A percentile compares a stretch with the other conserved stretches of the same genome.
Conservation (phyloP, 495 filamentous ascomycete genomes). For the Aspergillus nanangensis region DNA sequence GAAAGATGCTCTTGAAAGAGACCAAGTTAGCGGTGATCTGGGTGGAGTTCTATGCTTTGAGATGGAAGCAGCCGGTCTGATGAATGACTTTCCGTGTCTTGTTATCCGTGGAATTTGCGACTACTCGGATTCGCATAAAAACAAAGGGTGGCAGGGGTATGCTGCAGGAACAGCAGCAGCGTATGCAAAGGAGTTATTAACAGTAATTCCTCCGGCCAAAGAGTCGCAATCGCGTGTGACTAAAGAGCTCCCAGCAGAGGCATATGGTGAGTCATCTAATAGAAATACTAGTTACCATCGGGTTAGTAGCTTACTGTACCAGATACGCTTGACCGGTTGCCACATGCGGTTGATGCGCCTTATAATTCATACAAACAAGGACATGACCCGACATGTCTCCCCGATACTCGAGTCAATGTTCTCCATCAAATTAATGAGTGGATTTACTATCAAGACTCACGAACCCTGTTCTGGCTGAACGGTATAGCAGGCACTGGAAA, state of each 20-base stretch:
- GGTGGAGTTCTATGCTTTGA: conserved; percentile 28
- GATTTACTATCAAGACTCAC: neutral
- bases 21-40: conserved; percentile 11
- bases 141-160: conserved; percentile 35
- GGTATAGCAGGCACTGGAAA: neutral
- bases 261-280: too few species aligned
- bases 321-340: too few species aligned
- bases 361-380: neutral
- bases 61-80: conserved; percentile 44
- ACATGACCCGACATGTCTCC: neutral
- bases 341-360: neutral
- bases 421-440: neutral
- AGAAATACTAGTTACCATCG: too few species aligned
- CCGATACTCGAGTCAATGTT: neutral
- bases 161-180: conserved; percentile 33
- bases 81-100: conserved; percentile 32
- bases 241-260: too few species aligned
- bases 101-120: conserved; percentile 39
- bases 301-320: too few species aligned
- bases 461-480: neutral
- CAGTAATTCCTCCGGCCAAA: too few species aligned
- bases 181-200: conserved; percentile 12
- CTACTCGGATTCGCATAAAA: conserved; percentile 41
- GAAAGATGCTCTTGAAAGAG: conserved; percentile 15
- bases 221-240: too few species aligned